Conservation (phyloP, 1,139 yeast genomes). For the Debaryomyces subglobosus region DNA sequence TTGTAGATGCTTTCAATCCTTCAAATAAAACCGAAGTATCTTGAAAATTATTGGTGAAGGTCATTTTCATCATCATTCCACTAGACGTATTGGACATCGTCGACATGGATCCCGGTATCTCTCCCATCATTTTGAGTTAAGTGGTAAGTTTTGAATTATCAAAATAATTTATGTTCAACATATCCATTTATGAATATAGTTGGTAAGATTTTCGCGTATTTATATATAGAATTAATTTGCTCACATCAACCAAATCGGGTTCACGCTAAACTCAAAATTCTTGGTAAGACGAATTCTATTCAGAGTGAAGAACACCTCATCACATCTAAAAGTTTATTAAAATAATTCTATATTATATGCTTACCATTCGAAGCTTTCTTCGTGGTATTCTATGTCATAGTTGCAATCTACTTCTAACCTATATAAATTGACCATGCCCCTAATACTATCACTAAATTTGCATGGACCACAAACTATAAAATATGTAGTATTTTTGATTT, state of each 20-base stretch:
- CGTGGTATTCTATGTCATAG: conserved; percentile 1
- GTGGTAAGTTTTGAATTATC: not conserved
- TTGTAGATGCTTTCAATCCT: conserved; percentile 2
- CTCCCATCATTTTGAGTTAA: conserved; percentile 4
- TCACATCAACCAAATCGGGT: not conserved
- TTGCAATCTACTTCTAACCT: not conserved
- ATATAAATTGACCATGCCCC: not conserved
- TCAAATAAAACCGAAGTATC: conserved; percentile 2
- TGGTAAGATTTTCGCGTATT: not conserved
- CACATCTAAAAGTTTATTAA: not conserved
- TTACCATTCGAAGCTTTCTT: conserved; percentile 2
- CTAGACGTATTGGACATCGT: not conserved
- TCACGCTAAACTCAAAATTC: not conserved
- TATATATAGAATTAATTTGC: conserved; percentile 2
- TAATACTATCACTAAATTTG: conserved; percentile 3
- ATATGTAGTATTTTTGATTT: not conserved
- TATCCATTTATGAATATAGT: not conserved
- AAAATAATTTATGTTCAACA: not conserved
- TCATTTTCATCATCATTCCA: not conserved
- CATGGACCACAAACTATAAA: conserved; percentile 7
- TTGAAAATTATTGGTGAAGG: not conserved
- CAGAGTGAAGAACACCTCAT: not conserved
- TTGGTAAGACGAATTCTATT: not conserved
- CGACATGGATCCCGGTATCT: not conserved
- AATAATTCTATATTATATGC: not conserved